Evolutionary conservation across 108 stramenopile genomes (phyloP), one percentile per base, ranked within the genome.

Genomic region (Cyclostephanos tholiformis): DNA sequence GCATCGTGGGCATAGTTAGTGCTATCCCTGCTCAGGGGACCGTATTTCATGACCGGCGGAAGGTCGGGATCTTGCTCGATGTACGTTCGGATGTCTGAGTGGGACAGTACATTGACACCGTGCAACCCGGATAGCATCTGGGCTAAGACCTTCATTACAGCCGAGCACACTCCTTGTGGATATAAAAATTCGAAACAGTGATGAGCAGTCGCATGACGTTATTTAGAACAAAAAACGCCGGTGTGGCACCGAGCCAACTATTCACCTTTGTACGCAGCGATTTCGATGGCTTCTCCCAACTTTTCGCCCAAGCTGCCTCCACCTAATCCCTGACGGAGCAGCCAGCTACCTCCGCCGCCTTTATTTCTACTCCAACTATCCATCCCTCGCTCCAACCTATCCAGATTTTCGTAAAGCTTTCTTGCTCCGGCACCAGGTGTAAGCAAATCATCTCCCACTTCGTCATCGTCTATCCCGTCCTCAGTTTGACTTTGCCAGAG

Each of bases 271-370:
- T 96, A 96, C 1, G 86, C 89, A 26, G 88, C 86, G 10, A 77
- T 89, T 85, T 96, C 95, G 16, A 84, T 86, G 0, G 86, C 77
- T 75, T 94, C 89, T 14, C 95, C 95, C 20, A 96, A 84, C 61
- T 92, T 94, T 73, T 91, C 92, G 25, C 95, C 95, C 36, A 94
- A 77, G 32, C 86, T 90, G 11, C 81, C 80, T 63, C 89, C 88
- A 2, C 89, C 88, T 50, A 96, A 67, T 9, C 88, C 85, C 50
- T 89, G 87, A 14, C 92, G 88, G 23, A 93, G 71, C 13, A 96
- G 56, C 95, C 95, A 96, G 63, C 86, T 91, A n/a, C 95, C 92
- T 23, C 88, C 85, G 13, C 85, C 85, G n/a, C 80, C 80, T 65
- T 82, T 82, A 17, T 71, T 69, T 22, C 35, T 61, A 4, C 49